Evolutionary conservation across 768 basidiomycete species (phyloP), one percentile per base, ranked within the genome.

Genomic region (Agaricus bisporus): DNA sequence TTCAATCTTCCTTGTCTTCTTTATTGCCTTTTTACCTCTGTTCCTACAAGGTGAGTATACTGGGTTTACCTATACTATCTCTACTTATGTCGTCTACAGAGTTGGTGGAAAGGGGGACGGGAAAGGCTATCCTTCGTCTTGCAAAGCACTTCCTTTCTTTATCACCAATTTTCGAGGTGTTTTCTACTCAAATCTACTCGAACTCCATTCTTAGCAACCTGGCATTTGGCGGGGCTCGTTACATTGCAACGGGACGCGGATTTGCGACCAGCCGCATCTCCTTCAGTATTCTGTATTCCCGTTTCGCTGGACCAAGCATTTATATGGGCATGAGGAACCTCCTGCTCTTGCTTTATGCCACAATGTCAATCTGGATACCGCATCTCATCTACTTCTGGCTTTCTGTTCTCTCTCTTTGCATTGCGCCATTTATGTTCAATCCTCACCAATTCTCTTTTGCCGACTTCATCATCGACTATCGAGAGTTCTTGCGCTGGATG

Each of bases 401-500:
- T 67, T 95, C 97, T 14, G 92, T 98, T 54, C 69, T 95, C 55
- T 94, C 95, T 9, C 82, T 99, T 17, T 95, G 92, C 70, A 80
- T 98, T 61, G 93, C 97, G 35, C 97, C 97, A 0, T 99, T 98
- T 84, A 58, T 99, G 56, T 99, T 99, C 83, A 99, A 99, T 72
- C 97, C 97, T n/a, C 95, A 99, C 70, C 97, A 98, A 69, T 99
- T 98, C 80, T 91, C 92, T 9, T 91, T 86, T 67, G 72, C 91
- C 62, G 97, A 99, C 72, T 99, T 95, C 72, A 88, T 98, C 72
- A 93, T 98, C 66, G 97, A 99, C 71, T 98, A 98, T 68, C 86
- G 97, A 53, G 97, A 99, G 66, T 98, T 95, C 77, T 70, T 99
- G 45, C 85, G 97, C 45, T 99, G 97, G 97, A 98, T 99, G 95